Conservation (phyloP, 306 rosid species). For the Sesbania bispinosa region DNA sequence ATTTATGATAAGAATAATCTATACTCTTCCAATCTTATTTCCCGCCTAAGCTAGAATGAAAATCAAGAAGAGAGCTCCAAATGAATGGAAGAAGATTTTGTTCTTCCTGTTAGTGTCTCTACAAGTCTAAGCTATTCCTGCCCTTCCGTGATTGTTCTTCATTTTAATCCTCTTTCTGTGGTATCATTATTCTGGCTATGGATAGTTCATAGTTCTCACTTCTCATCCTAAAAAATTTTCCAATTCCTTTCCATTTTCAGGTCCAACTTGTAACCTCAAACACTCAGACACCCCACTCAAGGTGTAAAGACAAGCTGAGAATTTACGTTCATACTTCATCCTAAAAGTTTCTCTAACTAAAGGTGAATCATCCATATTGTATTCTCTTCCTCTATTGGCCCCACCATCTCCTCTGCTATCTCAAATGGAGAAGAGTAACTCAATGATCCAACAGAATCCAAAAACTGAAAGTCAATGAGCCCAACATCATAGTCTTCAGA, state of each 20-base stretch:
- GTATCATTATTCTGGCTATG: neutral
- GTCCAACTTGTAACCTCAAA: constrained; percentile 39
- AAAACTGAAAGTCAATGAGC: constrained; percentile 26
- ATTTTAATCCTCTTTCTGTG: neutral
- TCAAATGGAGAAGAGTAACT: constrained; percentile 28
- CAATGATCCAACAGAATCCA: constrained; percentile 26
- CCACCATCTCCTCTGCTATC: constrained; percentile 37
- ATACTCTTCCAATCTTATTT: constrained; percentile 13
- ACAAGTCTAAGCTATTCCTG: neutral
- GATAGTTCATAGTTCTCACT: neutral
- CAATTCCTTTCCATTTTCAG: constrained; percentile 23
- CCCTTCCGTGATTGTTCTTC: neutral
- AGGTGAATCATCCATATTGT: constrained; percentile 13
- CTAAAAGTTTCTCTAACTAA: constrained; percentile 32
- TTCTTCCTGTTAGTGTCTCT: neutral
- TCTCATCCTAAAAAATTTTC: neutral
- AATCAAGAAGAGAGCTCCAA: neutral
- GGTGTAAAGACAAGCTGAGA: constrained; percentile 46
- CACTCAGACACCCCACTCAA: constrained; percentile 43
- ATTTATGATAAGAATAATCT: constrained; percentile 16
- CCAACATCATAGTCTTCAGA: constrained; percentile 25
- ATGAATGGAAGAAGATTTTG: neutral
- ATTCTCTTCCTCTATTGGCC: constrained; percentile 24
- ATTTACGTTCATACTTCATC: constrained; percentile 39
- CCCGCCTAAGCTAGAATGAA: neutral